Evolutionary conservation across 2,329 filamentous ascomycete species (phyloP).

Genomic region (Cucurbitaria berberidis): DNA sequence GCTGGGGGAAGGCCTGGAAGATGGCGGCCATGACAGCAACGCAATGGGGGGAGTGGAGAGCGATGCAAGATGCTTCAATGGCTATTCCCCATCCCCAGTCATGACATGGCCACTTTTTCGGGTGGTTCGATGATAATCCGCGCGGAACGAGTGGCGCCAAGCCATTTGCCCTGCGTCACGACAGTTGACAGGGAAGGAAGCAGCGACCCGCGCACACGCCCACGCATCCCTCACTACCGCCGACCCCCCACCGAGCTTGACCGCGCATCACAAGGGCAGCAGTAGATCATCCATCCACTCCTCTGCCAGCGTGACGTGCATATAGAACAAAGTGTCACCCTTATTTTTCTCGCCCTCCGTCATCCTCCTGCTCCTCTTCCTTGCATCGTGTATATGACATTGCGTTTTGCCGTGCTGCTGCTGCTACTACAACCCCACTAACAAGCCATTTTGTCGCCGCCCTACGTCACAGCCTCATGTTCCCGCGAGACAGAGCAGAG

Average conservation of each 20-base stretch:
- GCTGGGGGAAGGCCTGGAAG: conserved; percentile 46
- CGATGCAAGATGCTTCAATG: too few species aligned
- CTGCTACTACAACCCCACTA: conserved; percentile 6
- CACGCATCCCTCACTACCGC: too few species aligned
- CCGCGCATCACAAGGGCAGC: conserved; percentile 21
- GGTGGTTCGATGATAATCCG: conserved; percentile 16
- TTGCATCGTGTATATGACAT: conserved; percentile 1
- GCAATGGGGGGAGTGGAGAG: conserved; percentile 1
- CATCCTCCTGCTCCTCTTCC: conserved; percentile 2
- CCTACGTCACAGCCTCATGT: conserved; percentile 10
- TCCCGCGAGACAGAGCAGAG: conserved; percentile 6
- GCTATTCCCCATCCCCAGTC: too few species aligned
- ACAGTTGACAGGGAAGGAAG: conserved; percentile 19
- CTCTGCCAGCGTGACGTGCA: conserved; percentile 10
- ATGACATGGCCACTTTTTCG: conserved; percentile 12
- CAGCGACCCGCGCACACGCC: conserved; percentile 13
- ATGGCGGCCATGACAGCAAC: conserved; percentile 42
- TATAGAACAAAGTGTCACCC: conserved; percentile 6
- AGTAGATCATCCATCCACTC: conserved; percentile 21
- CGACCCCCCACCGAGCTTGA: conserved; percentile 8
- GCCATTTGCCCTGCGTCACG: conserved; percentile 16
- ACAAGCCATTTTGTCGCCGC: neutral
- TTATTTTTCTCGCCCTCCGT: conserved; percentile 1
- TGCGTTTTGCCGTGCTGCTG: neutral
- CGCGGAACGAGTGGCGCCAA: conserved; percentile 7